phyloP scores from a whole-genome alignment of 2,329 filamentous ascomycete genomes.

The Claviceps paspali region DNA sequence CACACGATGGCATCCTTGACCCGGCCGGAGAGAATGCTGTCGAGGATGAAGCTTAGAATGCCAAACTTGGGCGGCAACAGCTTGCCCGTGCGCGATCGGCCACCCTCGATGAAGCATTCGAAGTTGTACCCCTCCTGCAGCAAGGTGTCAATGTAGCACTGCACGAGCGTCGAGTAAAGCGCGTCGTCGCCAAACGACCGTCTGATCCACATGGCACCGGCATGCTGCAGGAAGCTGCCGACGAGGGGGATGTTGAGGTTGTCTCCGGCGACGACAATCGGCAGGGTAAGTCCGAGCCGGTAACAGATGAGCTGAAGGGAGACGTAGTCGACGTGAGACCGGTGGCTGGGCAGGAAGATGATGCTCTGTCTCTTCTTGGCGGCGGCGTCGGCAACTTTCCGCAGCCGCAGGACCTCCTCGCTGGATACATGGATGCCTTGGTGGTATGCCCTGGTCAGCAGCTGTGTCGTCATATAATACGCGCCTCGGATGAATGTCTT shows the following conservation, averaged over 20 bases:
- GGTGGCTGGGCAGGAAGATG: conserved; percentile 86
- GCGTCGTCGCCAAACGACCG: conserved; percentile 84
- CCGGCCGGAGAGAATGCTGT: conserved; percentile 74
- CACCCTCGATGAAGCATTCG: conserved; percentile 95
- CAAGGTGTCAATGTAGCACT: conserved; percentile 87
- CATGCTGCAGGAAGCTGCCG: conserved; percentile 81
- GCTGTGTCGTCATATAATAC: conserved; percentile 77
- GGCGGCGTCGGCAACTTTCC: conserved; percentile 69
- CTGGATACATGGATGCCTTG: conserved; percentile 95
- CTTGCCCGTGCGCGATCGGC: conserved; percentile 84
- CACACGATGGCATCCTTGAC: conserved; percentile 88
- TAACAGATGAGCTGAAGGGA: conserved; percentile 93
- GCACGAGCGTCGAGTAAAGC: conserved; percentile 82
- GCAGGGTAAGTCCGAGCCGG: conserved; percentile 72
- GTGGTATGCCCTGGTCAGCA: conserved; percentile 85
- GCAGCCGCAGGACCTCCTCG: conserved; percentile 73
- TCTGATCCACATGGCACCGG: conserved; percentile 95
- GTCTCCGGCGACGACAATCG: conserved; percentile 86
- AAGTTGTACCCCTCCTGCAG: conserved; percentile 86
- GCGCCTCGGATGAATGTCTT: conserved; percentile 82
- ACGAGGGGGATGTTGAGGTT: conserved; percentile 91
- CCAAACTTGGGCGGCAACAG: conserved; percentile 89
- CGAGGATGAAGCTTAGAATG: conserved; percentile 80
- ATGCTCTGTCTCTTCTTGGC: conserved; percentile 84
- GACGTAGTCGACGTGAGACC: conserved; percentile 93